Conservation (phyloP, 129 eudicot genomes). For the Scalesia atractyloides region DNA sequence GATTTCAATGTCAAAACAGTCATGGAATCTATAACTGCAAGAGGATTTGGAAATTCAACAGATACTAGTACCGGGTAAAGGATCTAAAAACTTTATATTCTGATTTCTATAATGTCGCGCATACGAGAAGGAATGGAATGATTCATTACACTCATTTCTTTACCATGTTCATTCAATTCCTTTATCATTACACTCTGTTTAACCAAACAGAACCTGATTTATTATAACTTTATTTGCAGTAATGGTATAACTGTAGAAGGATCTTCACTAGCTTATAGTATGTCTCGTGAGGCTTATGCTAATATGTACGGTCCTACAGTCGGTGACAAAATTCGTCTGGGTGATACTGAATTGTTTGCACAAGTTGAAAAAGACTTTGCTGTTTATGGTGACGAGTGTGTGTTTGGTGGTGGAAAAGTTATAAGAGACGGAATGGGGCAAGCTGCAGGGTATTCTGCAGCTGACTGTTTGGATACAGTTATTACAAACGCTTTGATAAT, state of each 20-base stretch:
- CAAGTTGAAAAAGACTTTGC: slow-evolving; percentile 85
- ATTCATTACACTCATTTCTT: slow-evolving; percentile 2
- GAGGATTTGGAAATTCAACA: slow-evolving; percentile 55
- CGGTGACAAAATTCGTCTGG: slow-evolving; percentile 96
- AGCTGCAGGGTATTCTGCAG: slow-evolving; percentile 62
- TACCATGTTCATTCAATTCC: not conserved
- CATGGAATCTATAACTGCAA: slow-evolving; percentile 53
- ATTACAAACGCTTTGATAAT: slow-evolving; percentile 89
- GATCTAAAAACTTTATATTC: not conserved
- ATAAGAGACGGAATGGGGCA: slow-evolving; percentile 98
- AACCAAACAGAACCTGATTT: not conserved
- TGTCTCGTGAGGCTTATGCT: slow-evolving; percentile 79
- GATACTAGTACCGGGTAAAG: slow-evolving; percentile 58
- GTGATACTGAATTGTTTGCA: slow-evolving; percentile 91
- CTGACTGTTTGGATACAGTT: slow-evolving; percentile 76
- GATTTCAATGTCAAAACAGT: slow-evolving; percentile 48
- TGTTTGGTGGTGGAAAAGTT: slow-evolving; percentile 99
- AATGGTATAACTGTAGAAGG: slow-evolving; percentile 62
- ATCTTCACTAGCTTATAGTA: slow-evolving; percentile 43
- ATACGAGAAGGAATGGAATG: slow-evolving; percentile 12
- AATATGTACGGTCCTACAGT: slow-evolving; percentile 91
- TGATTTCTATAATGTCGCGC: slow-evolving; percentile 7
- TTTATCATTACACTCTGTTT: not conserved
- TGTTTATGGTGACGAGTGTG: slow-evolving; percentile 93
- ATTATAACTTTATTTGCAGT: slow-evolving; percentile 47